Base-by-base conservation (phyloP, 331 rosid species). In the Acacia concinna region DNA sequence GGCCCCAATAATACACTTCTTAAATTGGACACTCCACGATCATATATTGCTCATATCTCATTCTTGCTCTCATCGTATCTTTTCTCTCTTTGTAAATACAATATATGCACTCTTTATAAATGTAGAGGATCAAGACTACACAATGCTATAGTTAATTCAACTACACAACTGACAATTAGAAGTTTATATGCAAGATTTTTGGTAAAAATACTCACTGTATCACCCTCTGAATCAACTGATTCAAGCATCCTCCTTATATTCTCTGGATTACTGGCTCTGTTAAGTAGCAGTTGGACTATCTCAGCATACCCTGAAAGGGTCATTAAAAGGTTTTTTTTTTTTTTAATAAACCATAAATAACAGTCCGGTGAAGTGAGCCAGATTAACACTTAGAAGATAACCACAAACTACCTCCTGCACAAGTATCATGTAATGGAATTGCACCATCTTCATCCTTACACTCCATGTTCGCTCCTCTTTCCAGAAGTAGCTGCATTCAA, bases 381-480 rank as follows among this genome's bases (percentile, higher is more conserved):
- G 34, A 49, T 56, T 17, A 57, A 74, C 14, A 25, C 12, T 17
- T 37, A 31, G 66, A 25, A 63, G 15, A 12, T 11, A 65, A 70
- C 38, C 41, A 59, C 27, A 54, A 67, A 73, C 67, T 77, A 95
- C 99, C 98, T 81, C 99, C 98, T 5, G 99, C 99, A 71, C 97
- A 93, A 77, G 97, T 97, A 89, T 96, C 98, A 15, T 96, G 99
- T 38, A 93, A 79, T 82, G 99, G 96, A 84, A 96, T 85, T 10
- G 93, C 99, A 38, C 98, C 99, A 1, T 96, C 99, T 72, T 96
- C 99, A 37, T 96, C 99, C 79, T 71, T 73, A 57, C 86, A 90
- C 89, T 90, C 98, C 83, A 93, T 67, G 80, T 84, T 81, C 11
- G 99, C 99, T 47, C 98, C 97, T 84, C 98, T 89, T 79, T 93